Evolutionary conservation across 164 flowering plant species (phyloP), one percentile per base, ranked within the genome.

Genomic region (Taxillus chinensis): DNA sequence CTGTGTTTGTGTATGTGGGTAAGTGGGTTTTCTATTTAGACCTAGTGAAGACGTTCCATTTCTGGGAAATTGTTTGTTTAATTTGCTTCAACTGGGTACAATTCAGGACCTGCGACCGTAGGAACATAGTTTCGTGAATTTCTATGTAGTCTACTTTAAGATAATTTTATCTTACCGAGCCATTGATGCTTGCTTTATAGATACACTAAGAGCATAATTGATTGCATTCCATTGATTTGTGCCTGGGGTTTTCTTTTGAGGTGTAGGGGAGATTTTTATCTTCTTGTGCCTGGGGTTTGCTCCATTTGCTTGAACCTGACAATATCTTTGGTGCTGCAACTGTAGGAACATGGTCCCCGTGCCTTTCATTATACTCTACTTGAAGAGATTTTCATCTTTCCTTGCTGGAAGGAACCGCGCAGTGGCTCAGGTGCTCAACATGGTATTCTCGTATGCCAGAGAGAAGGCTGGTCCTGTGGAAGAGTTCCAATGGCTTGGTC

Each of bases 401-500:
- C 74, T 89, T 41, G 84, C 95, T 60, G 82, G 79, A 41, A 86
- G 45, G 69, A 87, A 68, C 73, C 73, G 66, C 27, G 41, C 85
- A 0, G 90, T 86, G 5, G 82, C 97, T 14, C 73, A 63, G 13
- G 71, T 87, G 48, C 78, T 93, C 39, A 85, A 90, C 27, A 63
- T 73, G 69, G 61, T 93, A 38, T 87, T 90, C 43, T 62, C 76
- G 73, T 81, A 67, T 42, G 95, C 90, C 45, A 93, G 80, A 64
- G 79, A 81, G 71, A 93, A 90, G 67, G 95, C 97, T 15, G 91
- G 89, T 8, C 97, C 95, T 14, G 82, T 89, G 46, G 85, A 93
- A 70, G 99, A 93, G 72, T 93, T 93, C 72, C 95, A 90, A 41
- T 90, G 96, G 96, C 85, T 93, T 41, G 96, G 97, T n/a, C 75